Evolutionary conservation across 2,329 filamentous ascomycete species (phyloP), one percentile per base, ranked within the genome.

Genomic region (Curvularia sp.): DNA sequence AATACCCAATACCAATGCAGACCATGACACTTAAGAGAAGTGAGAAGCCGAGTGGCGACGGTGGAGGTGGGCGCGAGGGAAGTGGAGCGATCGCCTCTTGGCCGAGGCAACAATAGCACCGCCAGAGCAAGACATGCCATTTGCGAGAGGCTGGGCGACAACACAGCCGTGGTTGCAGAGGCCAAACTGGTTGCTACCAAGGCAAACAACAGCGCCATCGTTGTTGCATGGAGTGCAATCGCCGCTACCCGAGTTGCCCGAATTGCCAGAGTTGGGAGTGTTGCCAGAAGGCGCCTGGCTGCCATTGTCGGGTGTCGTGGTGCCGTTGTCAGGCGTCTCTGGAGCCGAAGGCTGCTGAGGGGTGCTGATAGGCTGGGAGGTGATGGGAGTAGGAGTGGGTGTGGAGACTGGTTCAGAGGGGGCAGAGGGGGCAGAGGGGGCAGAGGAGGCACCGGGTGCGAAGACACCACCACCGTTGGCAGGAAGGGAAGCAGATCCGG

Each of bases 101-200:
- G 21, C 27, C 0, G 59, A 53, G 10, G 55, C 67, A 23, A 57
- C 61, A 12, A 69, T 59, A 12, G 61, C 62, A 36, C 78, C 78
- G 45, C 73, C 68, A 9, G 70, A 64, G 71, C 80, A 82, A 6
- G 66, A 63, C 46, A 77, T 82, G 36, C 80, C 80, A 19, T 70
- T 65, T 9, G 80, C 75, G 27, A 82, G 73, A 32, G 71, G 61
- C 60, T 79, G 76, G 6, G 76, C 63, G 34, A 81, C 70, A 5
- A 78, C 80, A 55, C 71, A 79, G 45, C 77, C 74, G 50, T 74
- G 69, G 71, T 81, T 74, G 76, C 80, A 82, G 34, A 81, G 70
- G 30, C 80, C 80, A 54, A 79, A 82, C 25, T 77, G 71, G 38
- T 62, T 71, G 48, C 55, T 63, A 49, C 78, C 78, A 34, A 81